Conservation (phyloP, 768 basidiomycete species). For the Candolleomyces aberdarensis region DNA sequence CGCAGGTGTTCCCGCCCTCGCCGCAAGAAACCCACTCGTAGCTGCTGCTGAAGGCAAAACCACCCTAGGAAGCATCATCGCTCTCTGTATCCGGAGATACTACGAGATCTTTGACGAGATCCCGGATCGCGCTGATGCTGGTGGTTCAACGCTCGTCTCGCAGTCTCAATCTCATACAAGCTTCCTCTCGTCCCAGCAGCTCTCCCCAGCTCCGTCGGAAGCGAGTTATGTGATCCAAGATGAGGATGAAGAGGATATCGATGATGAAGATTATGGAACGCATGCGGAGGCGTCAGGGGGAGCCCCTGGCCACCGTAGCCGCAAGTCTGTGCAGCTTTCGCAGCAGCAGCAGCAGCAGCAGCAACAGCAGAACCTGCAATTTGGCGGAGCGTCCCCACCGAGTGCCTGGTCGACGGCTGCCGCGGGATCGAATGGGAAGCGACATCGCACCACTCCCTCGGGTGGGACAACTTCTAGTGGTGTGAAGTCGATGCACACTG, state of each 20-base stretch:
- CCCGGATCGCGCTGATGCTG: slow-evolving; percentile 64
- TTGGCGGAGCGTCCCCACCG: slow-evolving; percentile 16
- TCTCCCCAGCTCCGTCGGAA: slow-evolving; percentile 2
- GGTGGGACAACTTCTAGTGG: slow-evolving; percentile 9
- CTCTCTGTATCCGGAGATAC: slow-evolving; percentile 77
- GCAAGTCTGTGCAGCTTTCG: slow-evolving; percentile 8
- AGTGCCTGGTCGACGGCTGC: slow-evolving; percentile 31
- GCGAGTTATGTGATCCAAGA: slow-evolving; percentile 24
- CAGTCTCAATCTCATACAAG: slow-evolving; percentile 16
- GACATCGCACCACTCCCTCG: slow-evolving; percentile 22
- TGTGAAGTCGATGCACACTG: slow-evolving; percentile 18
- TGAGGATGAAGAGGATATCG: slow-evolving; percentile 71
- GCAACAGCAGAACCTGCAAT: too few relatives aligned
- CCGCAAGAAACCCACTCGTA: slow-evolving; percentile 6
- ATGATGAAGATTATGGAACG: slow-evolving; percentile 38
- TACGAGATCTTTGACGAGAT: slow-evolving; percentile 86
- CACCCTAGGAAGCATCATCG: slow-evolving; percentile 69
- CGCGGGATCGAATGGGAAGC: slow-evolving; percentile 18
- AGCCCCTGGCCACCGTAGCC: slow-evolving; percentile 50
- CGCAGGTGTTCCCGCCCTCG: slow-evolving; percentile 35
- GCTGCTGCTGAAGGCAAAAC: slow-evolving; percentile 41
- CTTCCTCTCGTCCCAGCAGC: slow-evolving; percentile 19
- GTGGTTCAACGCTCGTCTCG: slow-evolving; percentile 26
- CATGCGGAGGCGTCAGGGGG: slow-evolving; percentile 50
- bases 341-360: neutral